Base-by-base conservation (phyloP, 495 filamentous ascomycete species). In the Bathelium albidoporum region DNA sequence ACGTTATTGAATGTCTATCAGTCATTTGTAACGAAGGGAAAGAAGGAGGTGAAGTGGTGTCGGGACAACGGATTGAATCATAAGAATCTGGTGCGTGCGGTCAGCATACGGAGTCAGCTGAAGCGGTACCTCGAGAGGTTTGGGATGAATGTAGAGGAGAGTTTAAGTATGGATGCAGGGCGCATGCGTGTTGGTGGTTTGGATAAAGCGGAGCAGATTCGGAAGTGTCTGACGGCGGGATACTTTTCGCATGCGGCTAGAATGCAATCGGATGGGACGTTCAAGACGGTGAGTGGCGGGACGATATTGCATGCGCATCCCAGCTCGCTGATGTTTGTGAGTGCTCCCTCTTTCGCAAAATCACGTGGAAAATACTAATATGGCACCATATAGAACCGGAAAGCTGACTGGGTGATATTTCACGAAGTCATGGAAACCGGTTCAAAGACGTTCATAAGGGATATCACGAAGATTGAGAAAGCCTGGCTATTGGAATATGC, bases 381-480 rank as follows among this genome's bases (percentile, higher is more conserved):
- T 1, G 18, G 32, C 61, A 65, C 5, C 34, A 5, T 39, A 14
- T 64, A 86, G 83, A 96, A 97, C 75, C 85, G 94, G 52, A 97
- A 95, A 78, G 91, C 89, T 20, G 93, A 97, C 67, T 98, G 94
- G 94, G 92, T 98, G 11, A 84, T 98, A 45, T 98, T 97, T 71
- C 89, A 95, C 70, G 95, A 97, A 73, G 84, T 97, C 59, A 84
- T 96, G 79, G 91, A 98, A 75, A 95, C 89, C 24, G 88, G 89
- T 18, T 82, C 83, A 62, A 97, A 97, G 79, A 91, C 83, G 0
- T 97, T 87, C 66, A 96, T 98, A 62, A 81, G 92, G 49, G 94
- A 98, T 77, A 77, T 96, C 61, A 94, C 88, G 4, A 91, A 88
- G 79, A 90, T 97, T 63, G 88, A 96, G 74, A 96, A 89, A 79